phyloP scores from a whole-genome alignment of 75 land plant genomes.

The Cunninghamia lanceolata region DNA sequence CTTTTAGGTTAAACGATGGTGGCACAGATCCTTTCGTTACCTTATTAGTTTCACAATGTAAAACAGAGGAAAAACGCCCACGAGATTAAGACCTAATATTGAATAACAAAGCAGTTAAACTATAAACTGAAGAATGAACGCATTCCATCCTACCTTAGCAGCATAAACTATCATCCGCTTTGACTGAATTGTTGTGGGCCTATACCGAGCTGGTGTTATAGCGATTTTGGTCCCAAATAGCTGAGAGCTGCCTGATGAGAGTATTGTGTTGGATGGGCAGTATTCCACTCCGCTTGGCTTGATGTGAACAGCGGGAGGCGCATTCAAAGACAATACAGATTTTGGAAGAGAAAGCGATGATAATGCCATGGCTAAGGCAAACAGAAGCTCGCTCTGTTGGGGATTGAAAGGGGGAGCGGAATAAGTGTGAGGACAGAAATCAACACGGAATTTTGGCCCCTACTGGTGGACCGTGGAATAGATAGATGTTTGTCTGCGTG shows the following conservation, averaged over 20 bases:
- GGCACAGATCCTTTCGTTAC: conserved; percentile 65
- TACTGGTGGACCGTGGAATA: neutral
- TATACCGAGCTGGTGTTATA: neutral
- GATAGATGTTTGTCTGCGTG: neutral
- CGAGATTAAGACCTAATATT: neutral
- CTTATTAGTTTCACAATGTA: conserved; percentile 45
- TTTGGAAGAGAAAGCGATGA: neutral
- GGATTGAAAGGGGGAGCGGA: neutral
- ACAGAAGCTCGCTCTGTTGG: neutral
- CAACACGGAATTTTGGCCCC: too few species aligned
- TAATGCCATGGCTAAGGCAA: conserved; percentile 6
- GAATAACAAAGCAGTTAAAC: neutral
- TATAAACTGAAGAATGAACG: neutral
- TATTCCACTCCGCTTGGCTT: neutral
- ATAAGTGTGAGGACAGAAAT: neutral
- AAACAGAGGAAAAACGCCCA: neutral
- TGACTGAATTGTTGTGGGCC: neutral
- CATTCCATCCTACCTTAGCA: conserved; percentile 7
- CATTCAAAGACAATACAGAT: neutral
- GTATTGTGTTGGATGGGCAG: too few species aligned
- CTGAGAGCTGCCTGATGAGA: neutral
- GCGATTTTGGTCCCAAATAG: neutral
- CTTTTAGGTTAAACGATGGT: conserved; percentile 76
- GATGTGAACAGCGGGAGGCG: neutral
- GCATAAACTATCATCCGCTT: neutral